Evolutionary conservation across 2,329 filamentous ascomycete species (phyloP), one percentile per base, ranked within the genome.

Genomic region (Furcasterigmium furcatum): DNA sequence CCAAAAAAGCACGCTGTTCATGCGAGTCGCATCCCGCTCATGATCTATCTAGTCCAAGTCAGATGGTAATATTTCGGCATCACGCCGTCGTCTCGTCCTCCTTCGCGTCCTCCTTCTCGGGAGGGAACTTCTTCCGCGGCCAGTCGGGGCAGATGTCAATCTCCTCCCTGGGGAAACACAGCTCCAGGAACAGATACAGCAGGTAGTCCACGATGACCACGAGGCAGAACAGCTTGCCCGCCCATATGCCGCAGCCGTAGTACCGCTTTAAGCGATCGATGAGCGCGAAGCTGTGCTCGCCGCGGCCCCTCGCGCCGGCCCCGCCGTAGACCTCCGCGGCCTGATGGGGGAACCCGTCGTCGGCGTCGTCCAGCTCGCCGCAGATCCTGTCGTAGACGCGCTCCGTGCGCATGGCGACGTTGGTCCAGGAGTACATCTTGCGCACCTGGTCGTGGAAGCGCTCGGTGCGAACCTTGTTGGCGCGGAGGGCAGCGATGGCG

Each of bases 351-450:
- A 40, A 18, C n/a, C 34, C 34, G 9, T 18, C n/a, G 24, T 89
- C 24, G 44, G 87, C 84, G 56, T 95, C 89, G 52, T 81, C 84
- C 44, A 95, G 84, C n/a, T 83, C 84, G 8, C 91, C 91, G 3
- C 84, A 89, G 55, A 99, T 95, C 40, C 94, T 89, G 62, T 95
- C 84, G 66, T 99, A 99, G 1, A 99, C 94, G 24, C 92, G 80
- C 68, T 99, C 94, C 0, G 94, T 97, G 45, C 94, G 87, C 56
- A 87, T 80, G 13, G 94, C 94, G 22, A 99, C 92, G 63, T 99
- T 92, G 22, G 88, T 88, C 94, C 94, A 99, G 2, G 90, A 95
- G 70, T 99, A 99, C 94, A 97, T 97, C 72, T 88, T 88, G 66
- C 92, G 91, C 51, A 99, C 94, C 65, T 97, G 88, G 54, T 96